These are phyloP conservation scores for Metarhizium robertsii DNA, from an alignment of 2,329 filamentous ascomycete species.

Conservation along the genomic window DNA sequence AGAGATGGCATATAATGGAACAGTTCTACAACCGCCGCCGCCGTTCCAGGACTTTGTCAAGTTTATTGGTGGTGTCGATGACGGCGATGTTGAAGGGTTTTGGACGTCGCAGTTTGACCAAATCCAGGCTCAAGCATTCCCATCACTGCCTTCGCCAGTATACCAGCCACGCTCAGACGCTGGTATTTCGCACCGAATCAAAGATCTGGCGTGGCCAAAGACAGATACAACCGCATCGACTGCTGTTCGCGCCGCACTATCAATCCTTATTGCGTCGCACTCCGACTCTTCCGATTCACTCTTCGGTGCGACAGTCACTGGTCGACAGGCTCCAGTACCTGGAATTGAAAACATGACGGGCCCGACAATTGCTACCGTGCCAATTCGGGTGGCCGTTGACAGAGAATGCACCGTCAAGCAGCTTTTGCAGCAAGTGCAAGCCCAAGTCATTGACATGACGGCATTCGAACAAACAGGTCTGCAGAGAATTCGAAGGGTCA, in stretches of 20 bases:
- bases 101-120: slow-evolving; percentile 2
- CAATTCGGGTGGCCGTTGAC: slow-evolving; percentile 20
- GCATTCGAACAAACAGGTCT: slow-evolving; percentile 5
- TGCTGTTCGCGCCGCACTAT: slow-evolving; percentile 13
- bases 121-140: neutral
- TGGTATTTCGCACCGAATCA: slow-evolving; percentile 25
- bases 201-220: slow-evolving; percentile 13
- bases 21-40: slow-evolving; percentile 14
- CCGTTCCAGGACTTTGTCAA: slow-evolving; percentile 32
- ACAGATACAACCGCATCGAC: slow-evolving; percentile 8
- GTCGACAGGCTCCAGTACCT: slow-evolving; percentile 14
- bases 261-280: slow-evolving; percentile 25
- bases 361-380: slow-evolving; percentile 19
- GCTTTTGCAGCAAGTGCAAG: slow-evolving; percentile 27
- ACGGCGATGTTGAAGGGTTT: neutral
- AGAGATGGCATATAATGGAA: slow-evolving; percentile 24
- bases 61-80: slow-evolving; percentile 13
- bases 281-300: slow-evolving; percentile 21
- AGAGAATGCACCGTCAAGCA: slow-evolving; percentile 17
- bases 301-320: slow-evolving; percentile 16
- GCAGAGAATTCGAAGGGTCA: neutral
- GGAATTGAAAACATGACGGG: slow-evolving; percentile 17
- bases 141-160: neutral
- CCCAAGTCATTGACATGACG: slow-evolving; percentile 3
- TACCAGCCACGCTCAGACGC: slow-evolving; percentile 9